Evolutionary conservation across 2,329 filamentous ascomycete genomes (phyloP).

Genomic region (Alternaria triticina): DNA sequence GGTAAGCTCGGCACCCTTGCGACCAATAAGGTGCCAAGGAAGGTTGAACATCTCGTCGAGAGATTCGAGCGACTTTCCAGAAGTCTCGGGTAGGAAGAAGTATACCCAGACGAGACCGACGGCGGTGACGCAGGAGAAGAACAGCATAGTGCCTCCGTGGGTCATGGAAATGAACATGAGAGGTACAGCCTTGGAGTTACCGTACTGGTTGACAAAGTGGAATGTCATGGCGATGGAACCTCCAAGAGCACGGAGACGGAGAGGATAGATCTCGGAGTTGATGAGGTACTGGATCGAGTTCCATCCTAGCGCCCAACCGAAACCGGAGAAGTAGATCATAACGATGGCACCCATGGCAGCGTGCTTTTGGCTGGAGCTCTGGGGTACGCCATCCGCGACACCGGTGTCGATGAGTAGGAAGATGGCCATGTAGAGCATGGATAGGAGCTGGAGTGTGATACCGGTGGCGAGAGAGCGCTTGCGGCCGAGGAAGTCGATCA

Average conservation of each 20-base stretch:
- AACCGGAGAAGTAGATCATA: constrained; percentile 65
- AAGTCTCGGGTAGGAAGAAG: constrained; percentile 75
- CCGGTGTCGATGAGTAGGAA: constrained; percentile 66
- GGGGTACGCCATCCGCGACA: constrained; percentile 56
- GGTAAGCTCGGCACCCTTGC: constrained; percentile 46
- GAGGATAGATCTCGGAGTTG: constrained; percentile 77
- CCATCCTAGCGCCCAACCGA: constrained; percentile 59
- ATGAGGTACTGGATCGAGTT: constrained; percentile 81
- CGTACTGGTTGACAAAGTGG: constrained; percentile 81
- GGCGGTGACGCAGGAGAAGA: constrained; percentile 72
- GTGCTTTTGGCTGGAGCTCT: constrained; percentile 58
- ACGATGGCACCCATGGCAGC: constrained; percentile 69
- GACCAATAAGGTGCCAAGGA: constrained; percentile 76
- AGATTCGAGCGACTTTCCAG: constrained; percentile 67
- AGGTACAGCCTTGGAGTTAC: constrained; percentile 74
- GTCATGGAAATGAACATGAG: constrained; percentile 71
- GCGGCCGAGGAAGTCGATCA: constrained; percentile 79
- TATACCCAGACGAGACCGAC: constrained; percentile 73
- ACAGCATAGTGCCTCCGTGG: constrained; percentile 75
- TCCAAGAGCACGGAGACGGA: constrained; percentile 73
- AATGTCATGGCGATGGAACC: constrained; percentile 78
- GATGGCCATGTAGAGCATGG: constrained; percentile 63
- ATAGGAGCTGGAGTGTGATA: constrained; percentile 55
- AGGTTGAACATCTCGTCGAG: constrained; percentile 76
- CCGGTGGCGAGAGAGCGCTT: constrained; percentile 63